A percentile compares a stretch with the other conserved stretches of the same genome.
Evolutionary conservation across 2,329 filamentous ascomycete genomes (phyloP).

Genomic region (Xylariaceae sp.): DNA sequence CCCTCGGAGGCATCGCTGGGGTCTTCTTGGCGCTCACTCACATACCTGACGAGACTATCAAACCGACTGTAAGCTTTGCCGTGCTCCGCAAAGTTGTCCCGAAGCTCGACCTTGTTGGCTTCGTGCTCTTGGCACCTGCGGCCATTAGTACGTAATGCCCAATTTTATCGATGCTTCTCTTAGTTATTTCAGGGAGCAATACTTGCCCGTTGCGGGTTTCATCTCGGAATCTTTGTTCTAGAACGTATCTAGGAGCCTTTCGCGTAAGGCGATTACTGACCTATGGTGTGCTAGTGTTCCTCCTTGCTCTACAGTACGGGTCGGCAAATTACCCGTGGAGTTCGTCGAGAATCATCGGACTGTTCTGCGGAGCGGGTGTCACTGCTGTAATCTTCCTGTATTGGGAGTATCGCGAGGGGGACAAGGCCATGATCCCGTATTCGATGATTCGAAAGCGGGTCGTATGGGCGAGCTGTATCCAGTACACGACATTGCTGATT

Average conservation of each 20-base stretch:
- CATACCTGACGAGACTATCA: slow-evolving; percentile 42
- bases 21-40: slow-evolving; percentile 37
- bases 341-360: slow-evolving; percentile 42
- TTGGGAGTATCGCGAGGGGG: slow-evolving; percentile 48
- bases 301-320: slow-evolving; percentile 51
- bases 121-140: slow-evolving; percentile 46
- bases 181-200: background rate
- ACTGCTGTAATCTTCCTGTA: slow-evolving; percentile 39
- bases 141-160: slow-evolving; percentile 30
- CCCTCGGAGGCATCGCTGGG: slow-evolving; percentile 43
- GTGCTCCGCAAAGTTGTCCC: slow-evolving; percentile 34
- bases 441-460: slow-evolving; percentile 47
- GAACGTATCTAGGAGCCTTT: background rate
- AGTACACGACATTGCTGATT: slow-evolving; percentile 47
- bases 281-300: slow-evolving; percentile 37
- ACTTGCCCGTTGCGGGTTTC: background rate
- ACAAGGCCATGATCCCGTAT: slow-evolving; percentile 53
- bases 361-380: slow-evolving; percentile 43
- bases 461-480: slow-evolving; percentile 46
- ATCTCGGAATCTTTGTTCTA: background rate
- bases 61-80: slow-evolving; percentile 30
- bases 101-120: slow-evolving; percentile 47
- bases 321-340: slow-evolving; percentile 45
- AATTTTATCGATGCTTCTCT: background rate
- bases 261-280: background rate